Percentiles rank a stretch among this genome's conserved stretches.
These are phyloP conservation scores for Candida albicans DNA, from an alignment of 1,139 yeast genomes.

Conservation along the genomic window DNA sequence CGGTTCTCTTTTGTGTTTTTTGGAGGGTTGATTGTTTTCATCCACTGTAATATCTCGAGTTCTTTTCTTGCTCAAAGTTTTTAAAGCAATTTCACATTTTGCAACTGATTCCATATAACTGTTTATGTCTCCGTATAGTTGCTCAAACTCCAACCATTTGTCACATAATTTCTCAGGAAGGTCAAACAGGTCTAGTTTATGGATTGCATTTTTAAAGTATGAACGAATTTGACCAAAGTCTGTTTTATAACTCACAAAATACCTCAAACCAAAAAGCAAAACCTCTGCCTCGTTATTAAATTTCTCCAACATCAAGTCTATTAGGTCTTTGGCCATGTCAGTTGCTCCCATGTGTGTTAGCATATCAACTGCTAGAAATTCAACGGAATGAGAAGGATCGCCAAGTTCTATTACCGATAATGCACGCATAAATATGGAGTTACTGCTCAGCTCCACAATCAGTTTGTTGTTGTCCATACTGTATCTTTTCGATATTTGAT, in stretches of 20 bases:
- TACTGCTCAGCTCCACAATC: slow-evolving; percentile 12
- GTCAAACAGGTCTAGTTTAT: slow-evolving; percentile 34
- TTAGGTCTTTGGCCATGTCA: slow-evolving; percentile 25
- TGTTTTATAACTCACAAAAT: slow-evolving; percentile 29
- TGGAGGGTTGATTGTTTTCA: not conserved
- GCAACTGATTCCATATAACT: slow-evolving; percentile 23
- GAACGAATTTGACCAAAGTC: slow-evolving; percentile 19
- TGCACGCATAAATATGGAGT: slow-evolving; percentile 14
- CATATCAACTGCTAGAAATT: slow-evolving; percentile 35
- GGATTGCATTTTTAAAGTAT: slow-evolving; percentile 35
- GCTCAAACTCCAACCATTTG: slow-evolving; percentile 45
- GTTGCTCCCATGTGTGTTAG: slow-evolving; percentile 25
- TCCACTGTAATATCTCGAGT: not conserved
- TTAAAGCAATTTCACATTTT: slow-evolving; percentile 10
- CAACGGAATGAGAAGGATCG: slow-evolving; percentile 43
- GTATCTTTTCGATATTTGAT: slow-evolving; percentile 10
- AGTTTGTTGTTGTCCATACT: slow-evolving; percentile 3
- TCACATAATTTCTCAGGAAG: slow-evolving; percentile 53
- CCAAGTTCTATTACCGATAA: slow-evolving; percentile 28
- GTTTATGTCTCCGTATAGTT: slow-evolving; percentile 31
- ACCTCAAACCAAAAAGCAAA: slow-evolving; percentile 44
- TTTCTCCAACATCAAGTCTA: slow-evolving; percentile 27
- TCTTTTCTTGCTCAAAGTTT: not conserved
- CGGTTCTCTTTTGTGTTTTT: slow-evolving; percentile 7
- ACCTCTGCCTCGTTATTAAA: slow-evolving; percentile 40